Percentiles rank a stretch among this genome's conserved stretches.
Conservation (phyloP, 2,329 filamentous ascomycete species). For the Sclerotinia borealis region DNA sequence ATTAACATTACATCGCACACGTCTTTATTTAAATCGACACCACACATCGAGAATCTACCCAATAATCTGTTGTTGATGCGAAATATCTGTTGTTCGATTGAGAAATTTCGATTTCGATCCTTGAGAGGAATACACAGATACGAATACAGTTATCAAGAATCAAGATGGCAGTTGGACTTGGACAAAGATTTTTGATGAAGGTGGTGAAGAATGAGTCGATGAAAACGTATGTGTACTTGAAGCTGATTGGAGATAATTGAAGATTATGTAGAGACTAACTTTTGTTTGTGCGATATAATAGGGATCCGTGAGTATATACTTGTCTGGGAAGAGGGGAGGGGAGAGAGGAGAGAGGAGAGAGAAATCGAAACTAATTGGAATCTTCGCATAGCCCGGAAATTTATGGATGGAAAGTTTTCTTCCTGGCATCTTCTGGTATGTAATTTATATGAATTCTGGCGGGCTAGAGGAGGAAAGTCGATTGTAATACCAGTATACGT, state of each 20-base stretch:
- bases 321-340: too few relatives aligned
- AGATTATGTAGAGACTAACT: not conserved
- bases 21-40: not conserved
- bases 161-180: not conserved
- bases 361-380: not conserved
- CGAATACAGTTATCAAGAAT: not conserved
- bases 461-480: rapidly evolving
- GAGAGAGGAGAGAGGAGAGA: too few relatives aligned
- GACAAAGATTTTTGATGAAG: conserved; percentile 4
- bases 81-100: not conserved
- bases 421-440: conserved; percentile 45
- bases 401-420: conserved; percentile 55
- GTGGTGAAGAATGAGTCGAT: conserved; percentile 59
- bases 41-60: not conserved
- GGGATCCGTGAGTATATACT: conserved; percentile 8
- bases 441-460: not conserved
- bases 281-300: not conserved
- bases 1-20: not conserved
- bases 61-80: not conserved
- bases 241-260: not conserved
- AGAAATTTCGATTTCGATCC: too few relatives aligned
- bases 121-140: not conserved
- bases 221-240: conserved; percentile 37
- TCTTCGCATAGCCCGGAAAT: conserved; percentile 25
- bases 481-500: not conserved